Base-by-base conservation (phyloP, 768 basidiomycete species). In the Pleurotus citrinopileatus region DNA sequence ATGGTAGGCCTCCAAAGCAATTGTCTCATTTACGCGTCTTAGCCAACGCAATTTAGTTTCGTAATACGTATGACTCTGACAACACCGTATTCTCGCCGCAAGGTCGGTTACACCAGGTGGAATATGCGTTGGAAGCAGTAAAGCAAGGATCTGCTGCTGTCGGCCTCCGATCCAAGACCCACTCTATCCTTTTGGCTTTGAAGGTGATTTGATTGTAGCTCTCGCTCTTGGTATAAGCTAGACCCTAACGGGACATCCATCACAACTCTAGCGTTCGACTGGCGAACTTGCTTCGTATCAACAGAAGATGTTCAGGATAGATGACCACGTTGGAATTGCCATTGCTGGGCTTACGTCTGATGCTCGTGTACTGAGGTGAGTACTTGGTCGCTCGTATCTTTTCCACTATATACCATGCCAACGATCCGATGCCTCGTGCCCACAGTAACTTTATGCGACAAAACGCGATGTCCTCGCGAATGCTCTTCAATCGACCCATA, bases 71-170 rank as follows among this genome's bases (percentile, higher is more conserved):
- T 76, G 96, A 98, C 73, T 96, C 94, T 42, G 96, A 98, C 74
- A 98, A 97, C 73, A 98, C 94, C 38, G 94, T 94, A 61, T 94
- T 94, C 77, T 93, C 89, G 3, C 96, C 95, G 0, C 96, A 97
- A 78, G 94, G 96, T 55, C 88, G 96, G 37, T 80, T 98, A 48
- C 96, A 98, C 71, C 93, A 97, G 68, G 94, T 97, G 61, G 95
- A 97, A 73, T 97, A 99, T 82, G 95, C 97, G 1, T 85, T 98
- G 52, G 97, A 99, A 73, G 97, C 97, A 55, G 96, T 99, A 61
- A 99, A 99, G 79, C 97, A 98, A 67, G 97, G 97, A 58, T 98
- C 95, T 56, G 97, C 97, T n/a, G 95, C 94, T 37, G 95, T 99
- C 42, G 97, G 97, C 48, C 69, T 99, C 64, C 82, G 94, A 61